Percentiles rank a stretch among this genome's conserved stretches.
These are phyloP conservation scores for Cladosporium sp. DNA, from an alignment of 2,329 filamentous ascomycete species.

Conservation along the genomic window DNA sequence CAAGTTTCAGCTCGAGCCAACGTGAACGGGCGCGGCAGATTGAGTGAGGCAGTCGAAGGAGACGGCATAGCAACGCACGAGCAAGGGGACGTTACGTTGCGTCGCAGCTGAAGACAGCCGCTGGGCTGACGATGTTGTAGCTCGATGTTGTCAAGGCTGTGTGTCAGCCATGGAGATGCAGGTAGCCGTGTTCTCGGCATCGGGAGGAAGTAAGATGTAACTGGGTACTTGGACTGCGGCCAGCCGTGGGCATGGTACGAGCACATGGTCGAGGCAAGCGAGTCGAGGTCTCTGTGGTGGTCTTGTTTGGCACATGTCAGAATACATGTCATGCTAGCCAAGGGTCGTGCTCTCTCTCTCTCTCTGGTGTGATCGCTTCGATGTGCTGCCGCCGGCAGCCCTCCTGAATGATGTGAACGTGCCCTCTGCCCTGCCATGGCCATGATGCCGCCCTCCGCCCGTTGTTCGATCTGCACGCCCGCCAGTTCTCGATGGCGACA, in stretches of 20 bases:
- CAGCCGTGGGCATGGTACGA: neutral
- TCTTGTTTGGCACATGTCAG: neutral
- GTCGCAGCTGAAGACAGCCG: constrained; percentile 10
- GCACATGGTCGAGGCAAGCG: neutral
- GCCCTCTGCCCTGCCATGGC: neutral
- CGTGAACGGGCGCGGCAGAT: constrained; percentile 12
- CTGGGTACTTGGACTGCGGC: neutral
- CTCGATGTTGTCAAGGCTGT: neutral
- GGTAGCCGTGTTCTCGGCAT: neutral
- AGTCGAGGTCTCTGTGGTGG: neutral
- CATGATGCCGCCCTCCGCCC: neutral
- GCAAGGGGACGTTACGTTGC: neutral
- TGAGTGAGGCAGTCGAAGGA: neutral
- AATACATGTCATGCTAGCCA: no score
- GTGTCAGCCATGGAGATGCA: constrained; percentile 9
- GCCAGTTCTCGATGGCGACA: neutral
- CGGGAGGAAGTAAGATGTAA: neutral
- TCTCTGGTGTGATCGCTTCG: neutral
- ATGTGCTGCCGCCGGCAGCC: neutral
- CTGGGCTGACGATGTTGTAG: constrained; percentile 1
- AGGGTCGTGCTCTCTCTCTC: neutral
- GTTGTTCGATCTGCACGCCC: neutral
- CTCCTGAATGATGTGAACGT: neutral
- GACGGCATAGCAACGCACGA: constrained; percentile 6
- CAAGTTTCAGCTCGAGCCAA: constrained; percentile 11